A percentile compares a stretch with the other conserved stretches of the same genome.
Conservation (phyloP, 345 rosid genomes). For the Cardamine chenopodiifolia region DNA sequence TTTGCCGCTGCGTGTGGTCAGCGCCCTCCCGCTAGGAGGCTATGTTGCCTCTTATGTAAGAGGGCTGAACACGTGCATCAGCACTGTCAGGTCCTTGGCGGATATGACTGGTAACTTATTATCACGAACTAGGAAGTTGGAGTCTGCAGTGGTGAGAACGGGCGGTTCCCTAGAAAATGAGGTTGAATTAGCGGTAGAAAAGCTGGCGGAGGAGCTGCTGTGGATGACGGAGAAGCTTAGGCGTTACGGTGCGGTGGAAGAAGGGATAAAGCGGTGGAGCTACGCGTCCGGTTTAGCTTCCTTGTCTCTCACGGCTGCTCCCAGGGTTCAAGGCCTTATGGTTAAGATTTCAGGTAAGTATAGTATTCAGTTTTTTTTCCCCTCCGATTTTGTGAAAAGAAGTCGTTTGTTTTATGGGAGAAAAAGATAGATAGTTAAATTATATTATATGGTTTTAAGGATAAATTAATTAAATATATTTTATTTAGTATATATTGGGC, state of each 20-base stretch:
- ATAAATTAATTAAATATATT: no score
- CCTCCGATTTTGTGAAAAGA: neutral
- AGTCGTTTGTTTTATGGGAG: neutral
- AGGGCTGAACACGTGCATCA: slow-evolving; percentile 50
- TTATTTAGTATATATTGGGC: neutral
- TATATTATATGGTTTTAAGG: neutral
- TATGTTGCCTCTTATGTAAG: slow-evolving; percentile 53
- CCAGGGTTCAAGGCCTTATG: slow-evolving; percentile 68
- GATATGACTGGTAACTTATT: slow-evolving; percentile 38
- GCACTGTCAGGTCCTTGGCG: slow-evolving; percentile 44
- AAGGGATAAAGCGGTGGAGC: slow-evolving; percentile 76
- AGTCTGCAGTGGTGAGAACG: neutral
- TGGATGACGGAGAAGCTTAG: slow-evolving; percentile 66
- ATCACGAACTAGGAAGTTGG: slow-evolving; percentile 37
- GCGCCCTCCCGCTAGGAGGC: slow-evolving; percentile 59
- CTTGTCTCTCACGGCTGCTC: slow-evolving; percentile 56
- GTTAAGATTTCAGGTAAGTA: slow-evolving; percentile 63
- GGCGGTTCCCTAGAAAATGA: slow-evolving; percentile 37
- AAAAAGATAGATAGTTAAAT: neutral
- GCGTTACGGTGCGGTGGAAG: slow-evolving; percentile 56
- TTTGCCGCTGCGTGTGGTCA: slow-evolving; percentile 51
- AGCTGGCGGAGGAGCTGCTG: slow-evolving; percentile 70
- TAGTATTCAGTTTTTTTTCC: neutral
- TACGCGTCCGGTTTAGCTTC: slow-evolving; percentile 66
- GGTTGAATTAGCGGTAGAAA: slow-evolving; percentile 59